phyloP scores from a whole-genome alignment of 257 asterid genomes.

The Leptodermis oblonga region DNA sequence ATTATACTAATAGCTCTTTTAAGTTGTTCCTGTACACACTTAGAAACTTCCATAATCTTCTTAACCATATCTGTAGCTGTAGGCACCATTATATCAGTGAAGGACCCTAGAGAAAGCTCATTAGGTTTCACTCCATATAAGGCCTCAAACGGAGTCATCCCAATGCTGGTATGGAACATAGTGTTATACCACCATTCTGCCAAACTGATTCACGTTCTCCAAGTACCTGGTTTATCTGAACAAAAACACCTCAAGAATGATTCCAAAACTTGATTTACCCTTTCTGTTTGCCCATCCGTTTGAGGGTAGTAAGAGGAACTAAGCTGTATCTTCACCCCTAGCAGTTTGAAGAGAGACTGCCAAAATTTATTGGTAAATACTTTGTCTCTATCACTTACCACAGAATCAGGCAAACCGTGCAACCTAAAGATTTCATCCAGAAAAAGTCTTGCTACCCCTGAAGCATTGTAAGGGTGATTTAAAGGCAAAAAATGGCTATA shows the following conservation, averaged over 20 bases:
- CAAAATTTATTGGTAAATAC: background rate
- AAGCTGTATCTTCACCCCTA: background rate
- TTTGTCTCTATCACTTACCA: background rate
- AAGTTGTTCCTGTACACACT: background rate
- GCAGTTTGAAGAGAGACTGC: background rate
- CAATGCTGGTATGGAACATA: too few relatives aligned
- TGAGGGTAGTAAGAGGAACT: constrained; percentile 3
- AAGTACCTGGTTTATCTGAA: background rate
- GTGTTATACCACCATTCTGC: too few relatives aligned
- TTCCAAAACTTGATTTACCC: background rate
- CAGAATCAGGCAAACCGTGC: background rate
- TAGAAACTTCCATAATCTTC: too few relatives aligned
- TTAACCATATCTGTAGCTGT: background rate
- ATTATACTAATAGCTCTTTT: background rate
- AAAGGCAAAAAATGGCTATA: background rate
- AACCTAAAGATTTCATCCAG: background rate
- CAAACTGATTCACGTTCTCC: background rate
- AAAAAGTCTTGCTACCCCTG: background rate
- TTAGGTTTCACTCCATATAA: too few relatives aligned
- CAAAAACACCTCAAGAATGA: background rate
- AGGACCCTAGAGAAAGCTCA: too few relatives aligned
- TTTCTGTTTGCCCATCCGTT: constrained; percentile 4
- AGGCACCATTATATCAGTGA: too few relatives aligned
- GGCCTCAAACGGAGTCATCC: too few relatives aligned
- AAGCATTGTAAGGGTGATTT: background rate